Conservation (phyloP, 257 asterid genomes). For the Nicotiana obtusifolia region DNA sequence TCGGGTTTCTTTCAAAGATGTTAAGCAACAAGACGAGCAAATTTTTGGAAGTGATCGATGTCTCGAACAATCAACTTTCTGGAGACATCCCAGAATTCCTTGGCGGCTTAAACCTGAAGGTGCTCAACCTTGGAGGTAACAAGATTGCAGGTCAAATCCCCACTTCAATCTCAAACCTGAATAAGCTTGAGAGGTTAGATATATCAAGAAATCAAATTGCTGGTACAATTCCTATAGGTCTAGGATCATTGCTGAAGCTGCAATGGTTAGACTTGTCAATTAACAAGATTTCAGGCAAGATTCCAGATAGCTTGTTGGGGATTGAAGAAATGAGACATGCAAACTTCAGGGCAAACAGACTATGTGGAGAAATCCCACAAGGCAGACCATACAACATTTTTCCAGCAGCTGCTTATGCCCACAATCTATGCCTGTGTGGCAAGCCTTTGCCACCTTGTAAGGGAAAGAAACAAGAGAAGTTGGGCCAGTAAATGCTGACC, state of each 20-base stretch:
- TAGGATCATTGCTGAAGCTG: constrained; percentile 55
- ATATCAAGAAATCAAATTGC: constrained; percentile 63
- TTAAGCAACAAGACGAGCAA: constrained; percentile 44
- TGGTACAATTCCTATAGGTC: constrained; percentile 66
- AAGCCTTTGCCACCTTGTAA: constrained; percentile 73
- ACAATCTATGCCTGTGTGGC: constrained; percentile 80
- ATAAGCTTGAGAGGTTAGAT: constrained; percentile 49
- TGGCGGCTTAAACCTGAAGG: constrained; percentile 37
- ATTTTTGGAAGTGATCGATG: constrained; percentile 56
- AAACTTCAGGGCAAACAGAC: constrained; percentile 64
- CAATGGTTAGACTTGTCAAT: constrained; percentile 78
- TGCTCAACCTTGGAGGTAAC: constrained; percentile 65
- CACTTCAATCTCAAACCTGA: constrained; percentile 50
- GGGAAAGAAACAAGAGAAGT: constrained; percentile 26
- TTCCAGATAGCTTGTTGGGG: constrained; percentile 60
- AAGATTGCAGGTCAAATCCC: constrained; percentile 71
- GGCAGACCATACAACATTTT: constrained; percentile 65
- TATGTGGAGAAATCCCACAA: constrained; percentile 91
- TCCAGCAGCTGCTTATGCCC: constrained; percentile 64
- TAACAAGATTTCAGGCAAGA: constrained; percentile 49
- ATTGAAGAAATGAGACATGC: constrained; percentile 53
- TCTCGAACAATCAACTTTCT: constrained; percentile 59
- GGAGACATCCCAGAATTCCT: constrained; percentile 65
- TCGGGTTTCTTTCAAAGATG: constrained; percentile 52
- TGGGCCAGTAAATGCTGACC: constrained; percentile 79